Base-by-base conservation (phyloP, 1,284 basidiomycete genomes). In the Heliocybe sulcata region DNA sequence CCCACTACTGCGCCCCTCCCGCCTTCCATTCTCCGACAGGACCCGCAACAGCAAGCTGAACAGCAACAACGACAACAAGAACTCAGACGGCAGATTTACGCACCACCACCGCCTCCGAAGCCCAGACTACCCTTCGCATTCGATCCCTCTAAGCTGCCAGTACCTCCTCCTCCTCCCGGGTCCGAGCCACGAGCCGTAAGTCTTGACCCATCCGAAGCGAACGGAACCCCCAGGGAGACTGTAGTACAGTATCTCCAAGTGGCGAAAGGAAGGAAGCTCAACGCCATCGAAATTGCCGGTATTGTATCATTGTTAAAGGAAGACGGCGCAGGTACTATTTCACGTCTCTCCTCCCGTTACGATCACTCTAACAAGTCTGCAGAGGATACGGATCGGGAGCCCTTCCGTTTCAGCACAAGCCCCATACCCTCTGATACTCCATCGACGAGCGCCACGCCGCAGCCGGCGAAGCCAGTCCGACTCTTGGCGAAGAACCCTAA, bases 401-500 rank as follows among this genome's bases (percentile, higher is more conserved):
- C 80, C 1, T 85, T 86, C 69, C 77, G 81, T 35, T 85, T 85
- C 65, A 79, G 81, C 1, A 73, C 71, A 42, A 73, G 66, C 33
- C 67, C 69, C 49, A 67, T 72, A 1, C 67, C 72, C 2, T 73
- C 73, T 2, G 78, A 79, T 27, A 67, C 68, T 20, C 77, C 74
- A 27, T 73, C 67, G 47, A 68, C 67, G 35, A 75, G 77, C 62
- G 55, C 56, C 25, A 26, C 51, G 57, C 55, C 59, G 59, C 45
- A 57, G 12, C 57, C 65, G 1, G 59, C 65, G 23, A 63, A 72
- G 14, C 69, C 79, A 6, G 72, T 73, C 22, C 82, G 77, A 63
- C 81, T 75, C 11, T 69, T 89, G 9, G 63, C 75, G n/a, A 78
- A 72, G 65, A 90, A 89, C 63, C 87, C 86, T 0, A 89, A 89